These are phyloP conservation scores for Cercospora beticola DNA, from an alignment of 2,329 filamentous ascomycete species.

Conservation along the genomic window DNA sequence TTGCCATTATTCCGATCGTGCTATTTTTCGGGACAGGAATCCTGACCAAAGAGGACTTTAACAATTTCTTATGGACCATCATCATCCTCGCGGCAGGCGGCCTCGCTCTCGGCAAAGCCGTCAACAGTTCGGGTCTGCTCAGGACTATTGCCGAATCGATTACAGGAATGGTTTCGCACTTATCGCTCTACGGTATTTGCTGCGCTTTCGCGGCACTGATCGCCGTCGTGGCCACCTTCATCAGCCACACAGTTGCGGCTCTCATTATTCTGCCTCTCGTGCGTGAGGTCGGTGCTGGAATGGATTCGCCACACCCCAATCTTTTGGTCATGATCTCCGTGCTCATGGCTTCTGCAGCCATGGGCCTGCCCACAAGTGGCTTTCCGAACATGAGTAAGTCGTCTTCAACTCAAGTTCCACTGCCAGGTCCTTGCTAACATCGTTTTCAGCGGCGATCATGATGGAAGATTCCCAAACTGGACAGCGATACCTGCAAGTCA, in stretches of 20 bases:
- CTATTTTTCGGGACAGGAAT: constrained; percentile 96
- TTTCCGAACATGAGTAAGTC: constrained; percentile 99
- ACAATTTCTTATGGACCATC: constrained; percentile 99
- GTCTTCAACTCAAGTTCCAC: neutral
- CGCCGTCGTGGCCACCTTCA: constrained; percentile 92
- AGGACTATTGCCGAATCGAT: constrained; percentile 83
- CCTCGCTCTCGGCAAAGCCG: constrained; percentile 86
- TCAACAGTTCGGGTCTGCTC: constrained; percentile 87
- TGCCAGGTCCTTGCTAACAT: neutral
- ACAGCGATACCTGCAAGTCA: constrained; percentile 85
- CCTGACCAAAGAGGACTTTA: constrained; percentile 97
- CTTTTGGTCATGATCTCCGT: constrained; percentile 92
- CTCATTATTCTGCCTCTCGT: constrained; percentile 92
- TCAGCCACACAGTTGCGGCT: constrained; percentile 94
- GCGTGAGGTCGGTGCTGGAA: constrained; percentile 75
- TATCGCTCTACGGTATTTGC: constrained; percentile 82
- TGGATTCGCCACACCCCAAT: constrained; percentile 91
- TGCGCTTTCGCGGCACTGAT: constrained; percentile 83
- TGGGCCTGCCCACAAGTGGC: constrained; percentile 92
- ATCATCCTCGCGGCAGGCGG: constrained; percentile 96
- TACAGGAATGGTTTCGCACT: constrained; percentile 68
- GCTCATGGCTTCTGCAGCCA: constrained; percentile 95
- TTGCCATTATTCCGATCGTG: constrained; percentile 92
- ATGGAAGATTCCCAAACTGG: constrained; percentile 93
- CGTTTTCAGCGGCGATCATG: constrained; percentile 84